Evolutionary conservation across 2,329 filamentous ascomycete genomes (phyloP).

Genomic region (Rhynchosporium secalis): DNA sequence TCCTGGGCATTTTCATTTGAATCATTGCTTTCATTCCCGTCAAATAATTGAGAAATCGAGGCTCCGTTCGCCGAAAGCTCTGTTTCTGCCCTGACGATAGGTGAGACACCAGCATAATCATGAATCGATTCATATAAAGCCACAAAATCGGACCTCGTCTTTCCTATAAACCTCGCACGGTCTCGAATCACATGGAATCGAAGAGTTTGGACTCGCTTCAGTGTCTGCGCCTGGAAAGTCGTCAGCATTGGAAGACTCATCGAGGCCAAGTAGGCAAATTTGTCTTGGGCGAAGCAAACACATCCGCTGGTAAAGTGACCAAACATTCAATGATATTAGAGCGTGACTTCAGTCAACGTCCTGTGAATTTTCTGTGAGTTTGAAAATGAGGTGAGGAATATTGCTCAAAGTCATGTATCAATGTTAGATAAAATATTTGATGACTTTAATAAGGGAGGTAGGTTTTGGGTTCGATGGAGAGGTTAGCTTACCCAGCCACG

Average conservation of each 20-base stretch:
- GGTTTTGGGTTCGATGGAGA: background rate
- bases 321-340: too few species aligned
- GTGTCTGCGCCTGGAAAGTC: background rate
- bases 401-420: too few species aligned
- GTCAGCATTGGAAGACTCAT: background rate
- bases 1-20: background rate
- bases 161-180: constrained; percentile 1
- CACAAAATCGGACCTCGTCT: constrained; percentile 1
- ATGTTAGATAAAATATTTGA: too few species aligned
- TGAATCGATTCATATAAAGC: background rate
- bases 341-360: too few species aligned
- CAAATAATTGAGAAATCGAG: background rate
- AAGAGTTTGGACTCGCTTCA: constrained; percentile 25
- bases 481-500: background rate
- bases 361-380: too few species aligned
- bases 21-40: background rate
- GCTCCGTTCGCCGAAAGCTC: background rate
- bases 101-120: background rate
- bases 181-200: constrained; percentile 27
- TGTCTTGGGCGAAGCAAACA: too few species aligned
- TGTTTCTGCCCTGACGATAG: background rate
- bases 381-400: too few species aligned
- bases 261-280: background rate
- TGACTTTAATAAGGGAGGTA: background rate
- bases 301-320: too few species aligned